phyloP scores from a whole-genome alignment of 2,329 filamentous ascomycete species.

The Xylaria sp. region DNA sequence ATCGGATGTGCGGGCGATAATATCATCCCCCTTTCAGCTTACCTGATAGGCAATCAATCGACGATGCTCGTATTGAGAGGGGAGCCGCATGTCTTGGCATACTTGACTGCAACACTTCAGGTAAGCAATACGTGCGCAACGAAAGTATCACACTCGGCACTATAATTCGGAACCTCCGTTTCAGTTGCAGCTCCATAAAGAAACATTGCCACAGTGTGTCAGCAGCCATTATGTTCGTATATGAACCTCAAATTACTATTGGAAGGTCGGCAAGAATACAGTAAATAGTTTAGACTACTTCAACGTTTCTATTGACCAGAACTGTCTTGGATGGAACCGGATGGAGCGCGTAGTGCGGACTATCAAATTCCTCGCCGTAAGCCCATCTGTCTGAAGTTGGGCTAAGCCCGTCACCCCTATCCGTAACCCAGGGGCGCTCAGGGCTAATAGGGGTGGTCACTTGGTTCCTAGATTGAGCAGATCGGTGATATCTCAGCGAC shows the following conservation, averaged over 20 bases:
- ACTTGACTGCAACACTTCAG: not conserved
- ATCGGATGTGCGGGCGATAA: not conserved
- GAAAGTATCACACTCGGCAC: not conserved
- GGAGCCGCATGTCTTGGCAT: not conserved
- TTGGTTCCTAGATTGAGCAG: not conserved
- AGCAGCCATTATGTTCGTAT: not conserved
- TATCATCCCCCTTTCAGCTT: not conserved
- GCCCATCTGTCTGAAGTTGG: constrained; percentile 9
- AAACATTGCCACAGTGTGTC: not conserved
- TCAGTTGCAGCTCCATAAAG: not conserved
- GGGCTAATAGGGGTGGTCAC: not conserved
- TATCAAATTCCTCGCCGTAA: constrained; percentile 3
- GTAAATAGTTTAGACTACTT: constrained; percentile 11
- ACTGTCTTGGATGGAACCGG: constrained; percentile 13
- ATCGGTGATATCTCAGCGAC: constrained; percentile 3
- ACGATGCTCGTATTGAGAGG: not conserved
- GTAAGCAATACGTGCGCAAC: not conserved
- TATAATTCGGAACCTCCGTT: not conserved
- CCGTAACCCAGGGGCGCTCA: constrained; percentile 7
- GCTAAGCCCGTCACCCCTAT: not conserved
- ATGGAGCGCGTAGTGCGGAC: constrained; percentile 5
- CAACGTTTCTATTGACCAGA: constrained; percentile 10
- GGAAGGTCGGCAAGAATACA: not conserved
- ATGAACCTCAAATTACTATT: not conserved
- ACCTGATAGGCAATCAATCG: not conserved